These are phyloP conservation scores for Geotrichum histeridarum DNA, from an alignment of 1,139 yeast species.

Conservation along the genomic window DNA sequence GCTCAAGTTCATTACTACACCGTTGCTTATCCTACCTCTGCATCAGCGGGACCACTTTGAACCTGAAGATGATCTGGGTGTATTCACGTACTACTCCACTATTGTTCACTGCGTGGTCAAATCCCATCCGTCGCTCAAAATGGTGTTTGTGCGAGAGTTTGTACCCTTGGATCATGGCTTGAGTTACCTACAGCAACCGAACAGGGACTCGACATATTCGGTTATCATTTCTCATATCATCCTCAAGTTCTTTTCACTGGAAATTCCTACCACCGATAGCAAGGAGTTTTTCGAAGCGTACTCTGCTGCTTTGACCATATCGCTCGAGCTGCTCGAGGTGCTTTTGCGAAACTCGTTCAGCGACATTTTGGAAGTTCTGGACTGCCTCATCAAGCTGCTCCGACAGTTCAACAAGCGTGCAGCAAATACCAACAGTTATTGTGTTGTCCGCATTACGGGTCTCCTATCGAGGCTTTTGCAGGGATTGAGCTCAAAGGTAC, in stretches of 20 bases:
- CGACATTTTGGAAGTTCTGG: conserved; percentile 19
- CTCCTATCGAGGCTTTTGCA: conserved; percentile 21
- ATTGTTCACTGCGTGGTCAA: conserved; percentile 21
- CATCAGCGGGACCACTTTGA: conserved; percentile 41
- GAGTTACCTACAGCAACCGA: conserved; percentile 21
- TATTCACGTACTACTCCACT: conserved; percentile 21
- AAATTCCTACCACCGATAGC: conserved; percentile 14
- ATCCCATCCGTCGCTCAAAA: conserved; percentile 17
- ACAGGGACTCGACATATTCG: conserved; percentile 56
- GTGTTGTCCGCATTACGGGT: conserved; percentile 20
- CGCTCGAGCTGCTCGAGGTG: conserved; percentile 13
- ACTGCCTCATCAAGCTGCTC: conserved; percentile 18
- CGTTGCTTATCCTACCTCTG: conserved; percentile 41
- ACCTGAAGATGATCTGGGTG: conserved; percentile 20
- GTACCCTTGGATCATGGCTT: conserved; percentile 41
- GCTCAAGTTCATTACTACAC: conserved; percentile 51
- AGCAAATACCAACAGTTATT: conserved; percentile 15
- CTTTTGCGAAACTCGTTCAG: conserved; percentile 14
- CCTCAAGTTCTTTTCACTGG: conserved; percentile 43
- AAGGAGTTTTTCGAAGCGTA: conserved; percentile 15
- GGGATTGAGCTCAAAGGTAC: conserved; percentile 12
- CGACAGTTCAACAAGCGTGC: conserved; percentile 17
- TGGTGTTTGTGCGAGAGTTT: conserved; percentile 17
- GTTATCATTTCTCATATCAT: conserved; percentile 48
- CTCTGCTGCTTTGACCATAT: conserved; percentile 10